A percentile compares a stretch with the other conserved stretches of the same genome.
Conservation (phyloP, 352 stramenopile species). For the Achlya hypogyna region DNA sequence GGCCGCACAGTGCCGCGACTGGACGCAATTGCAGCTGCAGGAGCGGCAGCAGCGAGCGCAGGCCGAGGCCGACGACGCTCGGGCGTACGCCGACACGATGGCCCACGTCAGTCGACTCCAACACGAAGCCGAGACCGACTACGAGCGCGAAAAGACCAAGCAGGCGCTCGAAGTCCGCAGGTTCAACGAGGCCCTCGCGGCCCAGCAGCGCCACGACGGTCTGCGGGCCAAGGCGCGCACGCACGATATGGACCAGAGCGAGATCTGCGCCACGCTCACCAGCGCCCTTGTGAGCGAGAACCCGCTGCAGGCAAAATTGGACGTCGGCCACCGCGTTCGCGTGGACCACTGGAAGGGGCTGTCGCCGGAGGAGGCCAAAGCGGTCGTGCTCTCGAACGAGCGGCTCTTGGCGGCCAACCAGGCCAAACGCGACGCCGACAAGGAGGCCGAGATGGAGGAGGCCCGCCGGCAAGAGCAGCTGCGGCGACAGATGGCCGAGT, state of each 20-base stretch:
- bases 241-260: constrained; percentile 31
- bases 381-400: constrained; percentile 49
- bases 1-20: constrained; percentile 59
- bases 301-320: constrained; percentile 35
- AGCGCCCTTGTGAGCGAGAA: constrained; percentile 71
- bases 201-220: constrained; percentile 52
- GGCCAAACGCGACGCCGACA: constrained; percentile 28
- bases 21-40: constrained; percentile 44
- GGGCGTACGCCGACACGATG: constrained; percentile 2
- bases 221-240: constrained; percentile 36
- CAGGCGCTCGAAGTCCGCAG: constrained; percentile 34
- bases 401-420: constrained; percentile 44
- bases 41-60: constrained; percentile 36
- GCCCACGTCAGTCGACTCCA: constrained; percentile 20
- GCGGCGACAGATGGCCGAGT: constrained; percentile 34
- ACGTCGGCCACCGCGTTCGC: constrained; percentile 39
- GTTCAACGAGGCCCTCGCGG: constrained; percentile 18
- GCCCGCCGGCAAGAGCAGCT: constrained; percentile 30
- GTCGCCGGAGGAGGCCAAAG: constrained; percentile 45
- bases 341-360: constrained; percentile 78
- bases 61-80: constrained; percentile 20
- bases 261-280: constrained; percentile 47
- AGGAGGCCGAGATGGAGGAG: constrained; percentile 32
- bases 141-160: constrained; percentile 41
- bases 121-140: constrained; percentile 33